These are phyloP conservation scores for Cercospora brassicicola DNA, from an alignment of 2,329 filamentous ascomycete genomes.

Conservation along the genomic window DNA sequence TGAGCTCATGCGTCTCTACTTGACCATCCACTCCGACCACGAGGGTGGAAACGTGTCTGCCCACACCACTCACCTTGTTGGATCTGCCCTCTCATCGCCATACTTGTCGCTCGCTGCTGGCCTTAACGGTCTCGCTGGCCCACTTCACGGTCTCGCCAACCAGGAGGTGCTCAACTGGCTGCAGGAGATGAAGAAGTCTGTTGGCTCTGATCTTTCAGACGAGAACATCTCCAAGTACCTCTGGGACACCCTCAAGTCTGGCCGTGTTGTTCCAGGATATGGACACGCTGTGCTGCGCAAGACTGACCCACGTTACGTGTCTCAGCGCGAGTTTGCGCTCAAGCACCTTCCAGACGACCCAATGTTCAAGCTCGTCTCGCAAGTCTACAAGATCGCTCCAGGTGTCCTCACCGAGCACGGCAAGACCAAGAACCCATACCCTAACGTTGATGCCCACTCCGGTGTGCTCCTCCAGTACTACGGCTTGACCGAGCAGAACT, in stretches of 20 bases:
- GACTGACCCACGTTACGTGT: constrained; percentile 98
- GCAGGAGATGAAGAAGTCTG: constrained; percentile 93
- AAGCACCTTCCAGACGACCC: constrained; percentile 93
- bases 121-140: constrained; percentile 95
- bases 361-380: constrained; percentile 99
- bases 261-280: constrained; percentile 96
- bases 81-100: constrained; percentile 92
- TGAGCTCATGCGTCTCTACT: constrained; percentile 97
- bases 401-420: constrained; percentile 98
- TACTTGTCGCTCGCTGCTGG: constrained; percentile 95
- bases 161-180: constrained; percentile 99
- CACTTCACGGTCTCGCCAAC: constrained; percentile 98
- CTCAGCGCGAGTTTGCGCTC: constrained; percentile 94
- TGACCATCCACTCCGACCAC: constrained; percentile 99
- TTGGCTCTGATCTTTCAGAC: constrained; percentile 95
- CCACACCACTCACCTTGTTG: constrained; percentile 97
- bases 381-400: constrained; percentile 99
- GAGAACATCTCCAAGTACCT: constrained; percentile 97
- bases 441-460: constrained; percentile 98
- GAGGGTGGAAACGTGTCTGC: constrained; percentile 98
- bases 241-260: constrained; percentile 92
- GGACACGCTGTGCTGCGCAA: constrained; percentile 99
- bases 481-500: constrained; percentile 96
- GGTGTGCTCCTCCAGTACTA: constrained; percentile 99
- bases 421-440: constrained; percentile 99